Evolutionary conservation across 2,329 filamentous ascomycete species (phyloP), one percentile per base, ranked within the genome.

Genomic region (Ophiostoma piceae): DNA sequence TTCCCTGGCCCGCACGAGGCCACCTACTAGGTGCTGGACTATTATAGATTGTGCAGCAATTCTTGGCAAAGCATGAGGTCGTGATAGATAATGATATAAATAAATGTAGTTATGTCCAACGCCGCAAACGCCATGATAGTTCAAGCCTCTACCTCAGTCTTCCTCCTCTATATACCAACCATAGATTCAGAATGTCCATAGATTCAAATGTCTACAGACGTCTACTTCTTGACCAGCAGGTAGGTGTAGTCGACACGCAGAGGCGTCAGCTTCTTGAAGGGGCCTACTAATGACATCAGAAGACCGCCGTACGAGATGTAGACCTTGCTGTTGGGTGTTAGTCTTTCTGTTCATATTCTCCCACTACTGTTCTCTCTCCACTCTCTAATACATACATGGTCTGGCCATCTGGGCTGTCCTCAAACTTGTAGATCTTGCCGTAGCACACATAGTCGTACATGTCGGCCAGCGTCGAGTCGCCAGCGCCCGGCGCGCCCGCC

Each of bases 251-350:
- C 95, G 76, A 97, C 94, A 76, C 93, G 88, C 77, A 99, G 82
- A 37, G 93, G 91, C 43, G 91, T 96, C 73, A 99, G 87, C 83
- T 97, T 97, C 84, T 95, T 96, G 80, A 96, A 95, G 2, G 95
- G 95, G 6, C 96, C 95, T 76, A 97, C 91, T 70, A 99, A 85
- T 76, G 90, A 92, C 81, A 98, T 89, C 76, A 99, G 81, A 73
- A 99, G 83, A 8, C 95, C 95, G 66, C 95, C 95, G 76, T 97
- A 99, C 1, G 93, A 97, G 75, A 96, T 86, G 80, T 94, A 99
- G 37, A 93, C 92, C 79, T 97, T 96, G 78, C 94, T 98, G 75
- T 29, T 11, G 14, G 62, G 54, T 62, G 71, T 67, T 41, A 73
- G 68, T 2, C n/a, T 65, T 14, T 37, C 11, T 37, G 16, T 37